A percentile compares a stretch with the other conserved stretches of the same genome.
These are phyloP conservation scores for Fusarium pseudoanthophilum DNA, from an alignment of 2,329 filamentous ascomycete genomes.

Conservation along the genomic window DNA sequence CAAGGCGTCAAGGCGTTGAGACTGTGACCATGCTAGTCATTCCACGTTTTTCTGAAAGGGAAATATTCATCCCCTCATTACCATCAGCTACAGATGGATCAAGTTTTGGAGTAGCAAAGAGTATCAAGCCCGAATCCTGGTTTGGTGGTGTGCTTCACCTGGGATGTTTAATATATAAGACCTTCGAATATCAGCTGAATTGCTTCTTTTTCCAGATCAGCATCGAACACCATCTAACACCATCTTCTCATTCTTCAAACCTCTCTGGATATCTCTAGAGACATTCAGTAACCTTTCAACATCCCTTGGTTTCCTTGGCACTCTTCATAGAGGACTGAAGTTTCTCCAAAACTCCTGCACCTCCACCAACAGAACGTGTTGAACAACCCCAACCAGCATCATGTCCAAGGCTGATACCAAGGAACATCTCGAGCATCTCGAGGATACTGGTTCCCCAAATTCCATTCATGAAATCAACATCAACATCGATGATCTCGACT, in stretches of 20 bases:
- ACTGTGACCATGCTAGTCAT: background rate
- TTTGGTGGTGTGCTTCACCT: slow-evolving; percentile 25
- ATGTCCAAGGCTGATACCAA: slow-evolving; percentile 38
- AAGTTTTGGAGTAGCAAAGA: slow-evolving; percentile 12
- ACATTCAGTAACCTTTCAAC: background rate
- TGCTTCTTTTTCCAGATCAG: slow-evolving; percentile 14
- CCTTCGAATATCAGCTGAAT: slow-evolving; percentile 12
- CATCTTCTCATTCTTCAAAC: background rate
- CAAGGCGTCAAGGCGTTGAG: background rate
- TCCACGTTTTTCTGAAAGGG: slow-evolving; percentile 19
- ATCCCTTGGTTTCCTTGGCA: too few species aligned
- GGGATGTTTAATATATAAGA: slow-evolving; percentile 32
- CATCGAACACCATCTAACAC: slow-evolving; percentile 1
- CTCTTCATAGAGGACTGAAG: too few species aligned
- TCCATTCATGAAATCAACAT: slow-evolving; percentile 32
- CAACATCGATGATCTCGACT: slow-evolving; percentile 41
- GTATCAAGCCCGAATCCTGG: background rate
- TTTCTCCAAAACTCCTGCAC: too few species aligned
- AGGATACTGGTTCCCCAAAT: slow-evolving; percentile 21
- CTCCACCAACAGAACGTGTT: too few species aligned
- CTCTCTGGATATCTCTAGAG: background rate
- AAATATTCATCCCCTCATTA: slow-evolving; percentile 11
- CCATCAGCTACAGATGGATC: background rate
- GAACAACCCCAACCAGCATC: slow-evolving; percentile 1
- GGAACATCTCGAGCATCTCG: slow-evolving; percentile 36